A percentile compares a stretch with the other conserved stretches of the same genome.
Evolutionary conservation across 2,329 filamentous ascomycete species (phyloP).

Genomic region (Alternaria sp.): DNA sequence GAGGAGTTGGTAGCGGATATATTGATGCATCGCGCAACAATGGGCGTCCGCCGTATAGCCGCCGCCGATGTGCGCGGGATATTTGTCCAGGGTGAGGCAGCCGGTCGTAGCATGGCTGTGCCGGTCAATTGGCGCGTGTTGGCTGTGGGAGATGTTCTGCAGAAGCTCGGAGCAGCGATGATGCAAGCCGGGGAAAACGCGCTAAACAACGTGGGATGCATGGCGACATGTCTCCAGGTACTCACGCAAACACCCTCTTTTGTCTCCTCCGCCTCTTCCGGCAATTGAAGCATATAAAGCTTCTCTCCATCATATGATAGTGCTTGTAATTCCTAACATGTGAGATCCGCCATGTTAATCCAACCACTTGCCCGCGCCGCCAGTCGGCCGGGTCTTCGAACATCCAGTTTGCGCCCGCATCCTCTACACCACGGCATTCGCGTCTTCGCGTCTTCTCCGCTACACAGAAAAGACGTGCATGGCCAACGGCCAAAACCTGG

Average conservation of each 20-base stretch:
- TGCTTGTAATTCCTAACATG: conserved; percentile 29
- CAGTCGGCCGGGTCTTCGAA: conserved; percentile 39
- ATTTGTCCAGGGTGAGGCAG: conserved; percentile 40
- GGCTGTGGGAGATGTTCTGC: conserved; percentile 8
- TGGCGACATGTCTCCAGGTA: conserved; percentile 5
- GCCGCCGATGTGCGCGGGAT: conserved; percentile 28
- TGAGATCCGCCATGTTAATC: conserved; percentile 45
- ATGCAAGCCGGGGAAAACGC: conserved; percentile 22
- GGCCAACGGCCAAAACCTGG: conserved; percentile 43
- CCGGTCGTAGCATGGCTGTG: conserved; percentile 45
- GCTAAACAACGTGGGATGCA: conserved; percentile 17
- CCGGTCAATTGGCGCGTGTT: conserved; percentile 35
- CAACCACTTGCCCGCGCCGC: conserved; percentile 48
- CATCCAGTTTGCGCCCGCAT: conserved; percentile 29
- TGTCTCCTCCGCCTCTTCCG: neutral
- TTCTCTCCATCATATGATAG: neutral
- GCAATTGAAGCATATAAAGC: conserved; percentile 19
- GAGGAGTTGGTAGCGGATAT: conserved; percentile 57
- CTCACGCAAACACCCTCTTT: conserved; percentile 7
- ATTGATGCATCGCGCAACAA: conserved; percentile 53
- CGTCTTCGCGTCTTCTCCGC: conserved; percentile 56
- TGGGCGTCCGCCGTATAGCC: conserved; percentile 24
- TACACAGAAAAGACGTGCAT: conserved; percentile 56
- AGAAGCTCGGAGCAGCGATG: conserved; percentile 13
- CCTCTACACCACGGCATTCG: conserved; percentile 41